Base-by-base conservation (phyloP, 2,329 filamentous ascomycete genomes). In the Aspergillus aculeatus region DNA sequence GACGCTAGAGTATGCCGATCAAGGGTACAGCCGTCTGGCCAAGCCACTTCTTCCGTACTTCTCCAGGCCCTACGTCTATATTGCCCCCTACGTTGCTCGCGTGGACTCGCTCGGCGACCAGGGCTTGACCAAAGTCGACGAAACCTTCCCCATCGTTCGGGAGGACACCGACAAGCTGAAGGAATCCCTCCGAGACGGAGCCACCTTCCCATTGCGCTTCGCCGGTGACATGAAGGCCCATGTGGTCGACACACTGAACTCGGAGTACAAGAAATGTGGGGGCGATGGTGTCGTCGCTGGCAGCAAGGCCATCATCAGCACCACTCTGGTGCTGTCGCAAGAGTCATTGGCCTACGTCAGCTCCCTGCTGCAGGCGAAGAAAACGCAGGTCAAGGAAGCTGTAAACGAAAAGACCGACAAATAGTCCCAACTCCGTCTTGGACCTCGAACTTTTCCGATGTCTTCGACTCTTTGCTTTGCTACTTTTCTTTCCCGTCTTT, bases 1-100 rank as follows among this genome's bases (percentile, higher is more conserved):
- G 79, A 93, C 92, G 48, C 81, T 97, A 73, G 83, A 89, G 69
- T 78, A 95, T 64, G 85, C 89, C 75, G 85, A 90, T 73, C 85
- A 87, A 62, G 88, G 88, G 69, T 96, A 93, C 82, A 81, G 86
- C 72, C 87, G 84, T 65, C 83, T 96, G 70, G 89, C 89, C 73
- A 89, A 88, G 67, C 91, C 92, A 21, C 79, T 96, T 64, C 79
- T 94, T 57, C 90, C 91, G 29, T 92, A 91, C 78, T 81, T 97
- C 69, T 78, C 86, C 69, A 90, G 85, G 68, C 92, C 93, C 38
- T 94, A 92, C 80, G 83, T 85, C 72, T 95, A 91, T 75, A 84
- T 96, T 64, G 87, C 88, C 55, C 93, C 94, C 0, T 97, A 97
- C 78, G 84, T 96, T 66, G 82, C 86, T 74, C 91, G 88, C 76